These are phyloP conservation scores for Mortierella polycephala DNA, from an alignment of 371 early-diverging fungal genomes.

Conservation along the genomic window DNA sequence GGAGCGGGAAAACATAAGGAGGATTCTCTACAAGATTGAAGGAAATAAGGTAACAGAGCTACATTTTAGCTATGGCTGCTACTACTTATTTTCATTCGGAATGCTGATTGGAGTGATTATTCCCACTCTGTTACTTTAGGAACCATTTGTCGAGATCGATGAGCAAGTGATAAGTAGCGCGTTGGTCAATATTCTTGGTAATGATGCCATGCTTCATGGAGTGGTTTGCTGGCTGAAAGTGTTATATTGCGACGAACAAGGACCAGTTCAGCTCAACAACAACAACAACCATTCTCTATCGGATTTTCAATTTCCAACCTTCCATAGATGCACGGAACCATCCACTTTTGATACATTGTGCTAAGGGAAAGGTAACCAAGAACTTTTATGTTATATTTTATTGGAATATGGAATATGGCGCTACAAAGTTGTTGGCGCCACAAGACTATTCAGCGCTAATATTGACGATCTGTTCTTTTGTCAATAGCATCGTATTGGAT, in stretches of 20 bases:
- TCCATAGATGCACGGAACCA: conserved; percentile 75
- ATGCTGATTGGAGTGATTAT: background rate
- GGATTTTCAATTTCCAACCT: background rate
- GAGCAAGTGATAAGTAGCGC: conserved; percentile 80
- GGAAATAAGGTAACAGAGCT: conserved; percentile 79
- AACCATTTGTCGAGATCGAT: conserved; percentile 93
- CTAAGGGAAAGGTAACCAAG: conserved; percentile 85
- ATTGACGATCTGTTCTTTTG: background rate
- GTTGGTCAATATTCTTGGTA: conserved; percentile 79
- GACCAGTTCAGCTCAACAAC: background rate
- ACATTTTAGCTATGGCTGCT: background rate
- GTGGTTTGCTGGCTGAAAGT: background rate
- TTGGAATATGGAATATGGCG: background rate
- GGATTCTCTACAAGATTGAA: conserved; percentile 82
- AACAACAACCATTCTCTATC: background rate
- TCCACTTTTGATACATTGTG: conserved; percentile 91
- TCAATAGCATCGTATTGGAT: conserved; percentile 87
- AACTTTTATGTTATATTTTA: background rate
- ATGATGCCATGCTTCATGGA: background rate
- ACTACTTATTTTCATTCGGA: background rate
- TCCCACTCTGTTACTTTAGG: conserved; percentile 56
- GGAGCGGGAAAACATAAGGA: conserved; percentile 74
- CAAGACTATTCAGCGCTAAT: background rate
- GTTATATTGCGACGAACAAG: background rate
- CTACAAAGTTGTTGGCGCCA: background rate